Base-by-base conservation (phyloP, 2,329 filamentous ascomycete genomes). In the Calonectria hongkongensis region DNA sequence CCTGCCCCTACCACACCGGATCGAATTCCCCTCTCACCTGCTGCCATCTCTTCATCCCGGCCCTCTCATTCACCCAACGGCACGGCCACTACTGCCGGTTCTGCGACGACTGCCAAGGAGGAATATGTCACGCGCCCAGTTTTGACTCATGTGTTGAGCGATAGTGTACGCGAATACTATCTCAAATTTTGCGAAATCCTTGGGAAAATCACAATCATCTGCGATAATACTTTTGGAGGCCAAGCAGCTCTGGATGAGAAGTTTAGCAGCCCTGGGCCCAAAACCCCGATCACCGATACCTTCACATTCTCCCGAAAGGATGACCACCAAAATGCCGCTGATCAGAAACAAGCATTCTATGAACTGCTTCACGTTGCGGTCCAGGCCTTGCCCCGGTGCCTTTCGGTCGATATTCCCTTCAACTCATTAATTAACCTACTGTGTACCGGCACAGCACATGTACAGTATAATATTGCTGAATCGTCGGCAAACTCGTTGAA, bases 191-290 rank as follows among this genome's bases (percentile, higher is more conserved):
- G 96, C 81, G 95, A 98, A 82, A 96, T 99, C 28, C 87, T 99
- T 9, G 97, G 96, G 30, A 97, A 98, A 82, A 97, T 99, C 69
- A 98, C 96, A 2, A 94, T 98, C 54, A 93, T 98, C 41, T 99
- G 97, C 84, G 97, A 99, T 83, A 97, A 98, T 79, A 94, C 96
- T 0, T 99, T 99, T 85, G 97, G 97, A 65, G 97, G 97, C 0
- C 97, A 99, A 85, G 97, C 96, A 39, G 95, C 95, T 0, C 85
- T 98, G 60, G 97, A 99, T 80, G 97, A 99, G 83, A 98, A 98
- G 81, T 98, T 98, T 82, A 94, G 91, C 73, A 92, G 94, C 56
- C 91, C 94, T 10, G 94, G 94, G 0, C 96, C 97, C 0, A 98
- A 98, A 83, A 99, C 97, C 0, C 97, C 97, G 1, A 96, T 98